A percentile compares a stretch with the other conserved stretches of the same genome.
Conservation (phyloP, 1,284 basidiomycete species). For the Ustilago nuda region DNA sequence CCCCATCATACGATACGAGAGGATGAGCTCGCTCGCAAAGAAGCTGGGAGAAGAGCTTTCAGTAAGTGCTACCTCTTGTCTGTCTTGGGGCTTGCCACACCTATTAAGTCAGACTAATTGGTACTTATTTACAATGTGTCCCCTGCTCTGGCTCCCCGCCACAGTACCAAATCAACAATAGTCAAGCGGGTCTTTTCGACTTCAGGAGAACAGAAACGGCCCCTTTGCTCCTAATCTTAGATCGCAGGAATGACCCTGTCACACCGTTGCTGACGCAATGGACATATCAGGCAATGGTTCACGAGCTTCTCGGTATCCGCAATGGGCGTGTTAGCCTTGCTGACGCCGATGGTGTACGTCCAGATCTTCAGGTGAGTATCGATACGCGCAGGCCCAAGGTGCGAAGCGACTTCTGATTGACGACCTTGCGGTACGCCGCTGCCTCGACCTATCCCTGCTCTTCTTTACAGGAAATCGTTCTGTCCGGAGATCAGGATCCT, state of each 20-base stretch:
- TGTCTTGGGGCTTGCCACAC: not conserved
- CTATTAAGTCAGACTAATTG: not conserved
- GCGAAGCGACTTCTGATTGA: not conserved
- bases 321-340: slow-evolving; percentile 91
- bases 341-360: slow-evolving; percentile 84
- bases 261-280: slow-evolving; percentile 97
- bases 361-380: slow-evolving; percentile 80
- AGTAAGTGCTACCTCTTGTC: slow-evolving; percentile 71
- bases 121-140: not conserved
- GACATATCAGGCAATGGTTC: slow-evolving; percentile 99
- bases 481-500: slow-evolving; percentile 89
- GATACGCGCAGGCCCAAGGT: not conserved
- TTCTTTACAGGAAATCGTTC: slow-evolving; percentile 83
- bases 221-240: slow-evolving; percentile 75
- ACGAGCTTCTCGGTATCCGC: slow-evolving; percentile 91
- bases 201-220: slow-evolving; percentile 73
- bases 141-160: slow-evolving; percentile 3
- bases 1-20: slow-evolving; percentile 92
- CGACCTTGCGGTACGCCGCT: not conserved
- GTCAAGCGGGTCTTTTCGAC: slow-evolving; percentile 70
- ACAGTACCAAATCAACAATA: slow-evolving; percentile 70
- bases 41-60: slow-evolving; percentile 88
- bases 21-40: slow-evolving; percentile 90
- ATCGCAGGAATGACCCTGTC: slow-evolving; percentile 95
- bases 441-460: not conserved